Evolutionary conservation across 2,329 filamentous ascomycete species (phyloP), one percentile per base, ranked within the genome.

Genomic region (Fusarium keratoplasticum): DNA sequence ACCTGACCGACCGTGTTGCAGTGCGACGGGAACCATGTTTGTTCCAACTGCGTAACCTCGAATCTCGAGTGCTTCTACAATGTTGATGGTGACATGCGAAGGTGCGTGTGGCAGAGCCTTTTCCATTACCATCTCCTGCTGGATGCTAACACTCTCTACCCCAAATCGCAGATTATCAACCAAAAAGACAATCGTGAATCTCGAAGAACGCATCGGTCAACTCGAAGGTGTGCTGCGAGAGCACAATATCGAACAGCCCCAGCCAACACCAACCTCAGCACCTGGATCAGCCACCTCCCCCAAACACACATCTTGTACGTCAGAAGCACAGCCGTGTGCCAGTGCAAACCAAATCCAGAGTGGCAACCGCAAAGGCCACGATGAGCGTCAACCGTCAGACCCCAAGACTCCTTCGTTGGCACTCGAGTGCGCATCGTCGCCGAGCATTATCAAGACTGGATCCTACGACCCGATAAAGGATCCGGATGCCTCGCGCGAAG

Each of bases 11-110:
- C 9, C 29, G 29, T 36, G 16, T 36, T 16, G 18, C 31, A 29
- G 27, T 35, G 35, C 25, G 62, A 65, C 38, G 63, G 59, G 4
- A 47, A 59, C 9, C n/a, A 50, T 5, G 47, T 16, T 20, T 69
- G 67, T 35, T 62, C 67, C 31, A 66, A 69, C 18, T 69, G 67
- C 9, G 27, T 63, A 6, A 59, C 20, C 5, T 60, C 31, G 16
- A 60, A 70, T 20, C 52, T 60, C 5, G 14, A 33, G 6, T 70
- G 63, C 36, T 36, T 42, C n/a, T 70, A 70, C 44, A 66, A 70
- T 31, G 52, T 44, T 13, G 40, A 66, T 25, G 58, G 52, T 8
- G 67, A 70, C 25, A 38, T 70, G 63, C 27, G 67, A 47, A 66
- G 31, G 67, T 69, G 6, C 16, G 29, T 31, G 29, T 31, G 29